Evolutionary conservation across 495 filamentous ascomycete genomes (phyloP).

Genomic region (Aspergillus taichungensis): DNA sequence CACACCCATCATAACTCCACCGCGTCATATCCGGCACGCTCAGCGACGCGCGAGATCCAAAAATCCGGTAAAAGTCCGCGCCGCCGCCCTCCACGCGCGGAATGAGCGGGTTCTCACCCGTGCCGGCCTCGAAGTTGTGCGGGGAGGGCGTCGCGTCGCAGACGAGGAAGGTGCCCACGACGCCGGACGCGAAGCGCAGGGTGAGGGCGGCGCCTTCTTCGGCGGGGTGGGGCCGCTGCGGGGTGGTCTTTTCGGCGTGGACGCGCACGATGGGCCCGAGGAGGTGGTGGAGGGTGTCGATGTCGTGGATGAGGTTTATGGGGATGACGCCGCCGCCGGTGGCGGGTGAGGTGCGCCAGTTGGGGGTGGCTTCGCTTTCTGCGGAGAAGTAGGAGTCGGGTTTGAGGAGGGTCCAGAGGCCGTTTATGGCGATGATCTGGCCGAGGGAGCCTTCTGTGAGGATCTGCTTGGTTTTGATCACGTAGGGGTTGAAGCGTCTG

Average conservation of each 20-base stretch:
- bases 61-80: constrained; percentile 47
- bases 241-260: constrained; percentile 37
- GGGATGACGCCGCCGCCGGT: constrained; percentile 42
- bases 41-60: constrained; percentile 44
- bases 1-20: constrained; percentile 39
- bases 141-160: constrained; percentile 44
- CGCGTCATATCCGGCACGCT: constrained; percentile 48
- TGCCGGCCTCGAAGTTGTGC: constrained; percentile 47
- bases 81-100: constrained; percentile 21
- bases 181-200: constrained; percentile 45
- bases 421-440: constrained; percentile 42
- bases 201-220: constrained; percentile 52
- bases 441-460: constrained; percentile 35
- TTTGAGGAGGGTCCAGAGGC: constrained; percentile 47
- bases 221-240: constrained; percentile 30
- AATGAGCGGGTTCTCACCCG: constrained; percentile 50
- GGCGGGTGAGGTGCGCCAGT: constrained; percentile 35
- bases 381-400: constrained; percentile 42
- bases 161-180: constrained; percentile 50
- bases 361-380: no score
- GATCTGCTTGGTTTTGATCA: constrained; percentile 38
- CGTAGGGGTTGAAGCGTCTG: constrained; percentile 51
- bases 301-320: constrained; percentile 53
- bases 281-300: constrained; percentile 50
- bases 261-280: constrained; percentile 46